These are phyloP conservation scores for Naegleria lovaniensis DNA, from an alignment of 208 protist species.

Conservation along the genomic window DNA sequence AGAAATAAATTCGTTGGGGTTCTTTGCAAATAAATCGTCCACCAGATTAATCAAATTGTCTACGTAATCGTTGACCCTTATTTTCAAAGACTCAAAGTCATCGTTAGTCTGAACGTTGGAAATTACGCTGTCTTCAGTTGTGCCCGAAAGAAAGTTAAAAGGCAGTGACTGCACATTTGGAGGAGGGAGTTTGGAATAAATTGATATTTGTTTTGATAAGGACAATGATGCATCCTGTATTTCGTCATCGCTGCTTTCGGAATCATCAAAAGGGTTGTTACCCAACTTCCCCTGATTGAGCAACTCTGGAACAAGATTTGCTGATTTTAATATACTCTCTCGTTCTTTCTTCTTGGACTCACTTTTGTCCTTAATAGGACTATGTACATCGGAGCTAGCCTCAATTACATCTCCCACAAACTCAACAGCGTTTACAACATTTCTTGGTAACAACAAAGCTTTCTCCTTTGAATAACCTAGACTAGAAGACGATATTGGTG, in stretches of 20 bases:
- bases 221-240: neutral
- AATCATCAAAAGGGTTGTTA: neutral
- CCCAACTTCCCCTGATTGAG: too few relatives aligned
- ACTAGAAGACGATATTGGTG: neutral
- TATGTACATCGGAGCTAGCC: neutral
- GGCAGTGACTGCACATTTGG: neutral
- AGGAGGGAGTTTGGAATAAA: neutral
- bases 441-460: neutral
- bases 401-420: neutral
- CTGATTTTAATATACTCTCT: neutral
- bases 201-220: neutral
- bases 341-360: neutral
- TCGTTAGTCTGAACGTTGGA: neutral
- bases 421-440: neutral
- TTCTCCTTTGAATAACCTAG: neutral
- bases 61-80: neutral
- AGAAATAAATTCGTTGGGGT: neutral
- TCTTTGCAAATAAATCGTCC: neutral
- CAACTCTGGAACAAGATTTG: neutral
- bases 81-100: constrained; percentile 10
- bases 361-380: neutral
- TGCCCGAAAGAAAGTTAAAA: neutral
- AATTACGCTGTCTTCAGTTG: neutral
- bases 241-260: neutral
- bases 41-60: neutral